phyloP scores from a whole-genome alignment of 768 basidiomycete genomes.

The Suillus fuscotomentosus region DNA sequence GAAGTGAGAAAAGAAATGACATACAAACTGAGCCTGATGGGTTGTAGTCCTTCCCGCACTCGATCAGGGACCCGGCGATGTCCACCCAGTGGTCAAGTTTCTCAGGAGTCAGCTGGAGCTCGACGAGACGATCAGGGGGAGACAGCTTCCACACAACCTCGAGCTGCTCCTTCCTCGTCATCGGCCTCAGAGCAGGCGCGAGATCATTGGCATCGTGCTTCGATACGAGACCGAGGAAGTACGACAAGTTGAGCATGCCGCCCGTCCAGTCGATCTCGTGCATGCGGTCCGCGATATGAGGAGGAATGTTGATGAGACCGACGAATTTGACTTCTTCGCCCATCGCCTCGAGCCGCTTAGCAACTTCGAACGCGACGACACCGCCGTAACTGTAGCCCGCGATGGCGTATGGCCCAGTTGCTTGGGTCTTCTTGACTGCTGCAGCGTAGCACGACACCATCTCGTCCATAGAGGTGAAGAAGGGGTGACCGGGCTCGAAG shows the following conservation, averaged over 20 bases:
- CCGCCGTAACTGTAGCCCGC: constrained; percentile 40
- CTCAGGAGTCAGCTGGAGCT: constrained; percentile 27
- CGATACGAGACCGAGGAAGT: constrained; percentile 37
- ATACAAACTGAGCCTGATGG: constrained; percentile 25
- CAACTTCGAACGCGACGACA: constrained; percentile 37
- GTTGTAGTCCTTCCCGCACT: constrained; percentile 29
- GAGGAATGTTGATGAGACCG: constrained; percentile 36
- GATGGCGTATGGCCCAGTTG: constrained; percentile 34
- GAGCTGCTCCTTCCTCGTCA: constrained; percentile 25
- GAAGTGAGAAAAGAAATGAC: constrained; percentile 3
- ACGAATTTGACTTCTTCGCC: constrained; percentile 32
- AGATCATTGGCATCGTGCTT: constrained; percentile 25
- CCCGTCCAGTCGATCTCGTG: constrained; percentile 40
- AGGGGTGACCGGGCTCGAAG: constrained; percentile 32
- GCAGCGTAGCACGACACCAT: constrained; percentile 32
- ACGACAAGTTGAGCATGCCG: constrained; percentile 39
- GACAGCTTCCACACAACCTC: constrained; percentile 27
- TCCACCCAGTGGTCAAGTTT: constrained; percentile 29
- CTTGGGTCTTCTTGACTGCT: constrained; percentile 27
- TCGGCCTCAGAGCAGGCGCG: constrained; percentile 15
- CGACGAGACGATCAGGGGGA: constrained; percentile 25
- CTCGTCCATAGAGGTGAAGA: constrained; percentile 31
- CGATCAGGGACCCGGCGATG: constrained; percentile 29
- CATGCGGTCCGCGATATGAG: constrained; percentile 40
- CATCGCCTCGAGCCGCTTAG: constrained; percentile 26